These are phyloP conservation scores for Euphorbia lathyris DNA, from an alignment of 345 rosid genomes.

Conservation along the genomic window DNA sequence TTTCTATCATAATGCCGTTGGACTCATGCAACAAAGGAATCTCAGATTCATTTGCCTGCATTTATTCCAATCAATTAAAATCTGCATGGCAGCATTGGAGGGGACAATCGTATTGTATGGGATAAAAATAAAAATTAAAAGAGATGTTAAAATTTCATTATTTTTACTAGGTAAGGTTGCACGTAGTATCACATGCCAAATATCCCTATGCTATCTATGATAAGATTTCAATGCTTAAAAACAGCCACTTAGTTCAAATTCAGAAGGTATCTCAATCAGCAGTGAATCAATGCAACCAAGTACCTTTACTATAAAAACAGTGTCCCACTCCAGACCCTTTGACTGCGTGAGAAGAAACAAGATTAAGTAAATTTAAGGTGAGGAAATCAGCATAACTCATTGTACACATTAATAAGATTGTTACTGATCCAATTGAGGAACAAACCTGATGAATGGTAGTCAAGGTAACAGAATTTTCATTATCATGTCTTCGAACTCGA, in stretches of 20 bases:
- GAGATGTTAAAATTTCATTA: background rate
- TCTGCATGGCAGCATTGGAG: background rate
- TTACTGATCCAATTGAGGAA: constrained; percentile 10
- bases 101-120: background rate
- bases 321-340: constrained; percentile 97
- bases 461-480: constrained; percentile 77
- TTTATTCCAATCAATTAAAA: constrained; percentile 2
- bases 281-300: constrained; percentile 11
- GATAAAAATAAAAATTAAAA: too few species aligned
- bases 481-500: constrained; percentile 60
- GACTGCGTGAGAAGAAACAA: constrained; percentile 56
- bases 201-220: background rate
- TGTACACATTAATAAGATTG: background rate
- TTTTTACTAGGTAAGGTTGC: background rate
- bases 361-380: constrained; percentile 6
- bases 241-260: background rate
- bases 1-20: constrained; percentile 45
- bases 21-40: constrained; percentile 80
- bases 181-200: background rate
- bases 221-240: background rate
- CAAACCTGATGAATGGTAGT: constrained; percentile 96
- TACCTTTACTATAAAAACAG: constrained; percentile 92
- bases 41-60: constrained; percentile 91
- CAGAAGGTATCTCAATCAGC: background rate
- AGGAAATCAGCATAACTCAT: constrained; percentile 1